phyloP scores from a whole-genome alignment of 257 asterid species.

The Penstemon newberryi region DNA sequence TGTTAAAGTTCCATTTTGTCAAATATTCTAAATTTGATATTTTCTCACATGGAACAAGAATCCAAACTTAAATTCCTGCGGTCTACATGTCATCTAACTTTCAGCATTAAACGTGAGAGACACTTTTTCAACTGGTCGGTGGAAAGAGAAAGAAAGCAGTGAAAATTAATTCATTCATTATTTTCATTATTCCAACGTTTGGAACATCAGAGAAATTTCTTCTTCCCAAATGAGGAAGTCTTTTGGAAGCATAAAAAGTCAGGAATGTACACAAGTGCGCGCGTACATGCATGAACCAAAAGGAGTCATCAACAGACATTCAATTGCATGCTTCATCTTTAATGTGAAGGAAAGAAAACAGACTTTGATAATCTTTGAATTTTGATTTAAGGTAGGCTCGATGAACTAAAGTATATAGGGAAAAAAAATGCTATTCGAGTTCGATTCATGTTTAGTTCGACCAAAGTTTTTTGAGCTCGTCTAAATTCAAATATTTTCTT shows the following conservation, averaged over 20 bases:
- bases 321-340: conserved; percentile 21
- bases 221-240: neutral
- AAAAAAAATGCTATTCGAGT: no score
- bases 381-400: no score
- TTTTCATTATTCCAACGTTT: neutral
- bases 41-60: no score
- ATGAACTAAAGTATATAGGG: no score
- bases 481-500: no score
- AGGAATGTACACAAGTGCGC: neutral
- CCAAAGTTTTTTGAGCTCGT: no score
- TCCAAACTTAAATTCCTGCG: neutral
- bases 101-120: no score
- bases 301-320: conserved; percentile 11
- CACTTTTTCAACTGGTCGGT: no score
- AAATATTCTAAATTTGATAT: no score
- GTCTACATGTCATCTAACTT: neutral
- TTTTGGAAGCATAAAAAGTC: conserved; percentile 5
- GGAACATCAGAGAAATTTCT: neutral
- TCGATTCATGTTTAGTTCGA: no score
- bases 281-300: neutral
- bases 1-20: no score
- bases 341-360: neutral
- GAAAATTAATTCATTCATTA: neutral
- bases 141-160: neutral
- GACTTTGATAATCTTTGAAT: no score